Base-by-base conservation (phyloP, 2,329 filamentous ascomycete genomes). In the Zalaria sp. region DNA sequence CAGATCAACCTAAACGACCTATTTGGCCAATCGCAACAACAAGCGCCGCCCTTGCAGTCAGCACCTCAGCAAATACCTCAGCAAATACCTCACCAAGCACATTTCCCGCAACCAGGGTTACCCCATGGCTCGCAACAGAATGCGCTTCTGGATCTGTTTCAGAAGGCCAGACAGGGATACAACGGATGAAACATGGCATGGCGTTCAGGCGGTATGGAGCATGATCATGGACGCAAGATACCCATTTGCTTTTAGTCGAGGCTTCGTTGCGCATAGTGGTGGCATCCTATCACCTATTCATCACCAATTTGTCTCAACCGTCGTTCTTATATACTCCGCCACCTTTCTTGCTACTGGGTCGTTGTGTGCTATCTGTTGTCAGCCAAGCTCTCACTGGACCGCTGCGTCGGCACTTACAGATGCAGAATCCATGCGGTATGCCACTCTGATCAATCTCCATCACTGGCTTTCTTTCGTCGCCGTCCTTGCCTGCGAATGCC, bases 401-500 rank as follows among this genome's bases (percentile, higher is more conserved):
- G 40, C 34, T 25, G 26, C 6, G 29, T 34, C 11, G 27, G 28
- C 27, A 64, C 65, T 63, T 48, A 68, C 65, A 62, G 44, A 77
- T 61, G 52, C 72, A 77, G 57, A 79, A 79, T 0, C 68, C 73
- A 64, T 79, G 76, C 38, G 68, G 69, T 47, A 76, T 61, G 0
- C 68, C 70, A 37, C 69, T 60, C 28, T 63, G 58, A 46, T 75
- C 73, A 46, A 79, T 61, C 42, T 71, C 56, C 69, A 79, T 76
- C 11, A 54, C 59, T 3, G 71, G 69, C 28, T 58, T 64, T 56
- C 67, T 65, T 28, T 54, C 49, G 26, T 57, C 57, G 4, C 53
- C 53, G n/a, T 42, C 50, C 5, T 51, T 42, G 3, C 52, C 48
- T 5, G 46, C 46, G 5, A 38, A 48, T 31, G 65, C 67, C 35